phyloP scores from a whole-genome alignment of 1,284 basidiomycete species.

The Ceratobasidium sp. region DNA sequence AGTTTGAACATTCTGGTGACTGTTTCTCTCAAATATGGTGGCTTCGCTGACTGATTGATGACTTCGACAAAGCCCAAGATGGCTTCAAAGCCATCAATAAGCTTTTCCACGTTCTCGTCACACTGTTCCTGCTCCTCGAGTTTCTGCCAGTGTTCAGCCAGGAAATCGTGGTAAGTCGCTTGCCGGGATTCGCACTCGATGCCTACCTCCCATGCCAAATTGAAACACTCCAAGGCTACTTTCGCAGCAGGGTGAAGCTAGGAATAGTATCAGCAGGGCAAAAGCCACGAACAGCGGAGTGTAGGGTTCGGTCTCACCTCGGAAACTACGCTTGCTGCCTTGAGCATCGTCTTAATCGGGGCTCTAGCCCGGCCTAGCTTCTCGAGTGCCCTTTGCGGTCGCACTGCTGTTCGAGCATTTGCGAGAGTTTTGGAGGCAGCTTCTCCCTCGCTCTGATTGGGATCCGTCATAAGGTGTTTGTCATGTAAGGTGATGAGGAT shows the following conservation, averaged over 20 bases:
- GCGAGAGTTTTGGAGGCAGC: too few relatives aligned
- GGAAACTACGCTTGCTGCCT: not conserved
- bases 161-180: too few relatives aligned
- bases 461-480: too few relatives aligned
- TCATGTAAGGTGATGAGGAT: too few relatives aligned
- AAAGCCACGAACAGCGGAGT: too few relatives aligned
- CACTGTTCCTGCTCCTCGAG: conserved; percentile 11
- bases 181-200: too few relatives aligned
- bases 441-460: too few relatives aligned
- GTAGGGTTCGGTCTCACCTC: not conserved
- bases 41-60: not conserved
- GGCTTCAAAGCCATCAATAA: not conserved
- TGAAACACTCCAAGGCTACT: not conserved
- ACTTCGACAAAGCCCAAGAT: not conserved
- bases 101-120: not conserved
- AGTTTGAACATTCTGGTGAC: not conserved
- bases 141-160: not conserved
- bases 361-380: too few relatives aligned
- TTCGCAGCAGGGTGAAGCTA: conserved; percentile 19
- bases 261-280: not conserved
- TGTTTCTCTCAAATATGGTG: not conserved
- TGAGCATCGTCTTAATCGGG: not conserved
- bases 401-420: too few relatives aligned
- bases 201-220: not conserved
- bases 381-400: too few relatives aligned